Base-by-base conservation (phyloP, 2,329 filamentous ascomycete species). In the Monilinia laxa region DNA sequence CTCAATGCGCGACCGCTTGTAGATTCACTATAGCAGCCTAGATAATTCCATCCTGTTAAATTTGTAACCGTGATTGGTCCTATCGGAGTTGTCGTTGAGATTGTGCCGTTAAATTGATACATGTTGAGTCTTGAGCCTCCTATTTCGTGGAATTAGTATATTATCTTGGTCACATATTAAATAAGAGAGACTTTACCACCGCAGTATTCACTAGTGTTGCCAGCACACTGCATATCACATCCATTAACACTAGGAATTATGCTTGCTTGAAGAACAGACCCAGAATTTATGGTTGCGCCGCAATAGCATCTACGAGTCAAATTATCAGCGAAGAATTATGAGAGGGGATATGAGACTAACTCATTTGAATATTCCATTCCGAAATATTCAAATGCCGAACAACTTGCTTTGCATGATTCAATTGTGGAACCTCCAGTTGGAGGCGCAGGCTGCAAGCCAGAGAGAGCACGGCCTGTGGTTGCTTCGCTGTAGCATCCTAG, bases 401-500 rank as follows among this genome's bases (percentile, higher is more conserved):
- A 78, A 25, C 71, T 68, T 2, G 68, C 59, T 16, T 69, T 70
- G 62, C 77, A 79, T 10, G 68, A 70, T 56, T 77, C 73, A 16
- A 77, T 70, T 12, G 76, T 76, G 74, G 77, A 76, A 9, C 67
- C 64, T 45, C 69, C 69, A 47, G 66, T 65, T 14, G 35, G 49
- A n/a, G 35, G 35, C 20, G 47, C 51, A 5, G 60, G 68, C 18
- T 67, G 47, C 1, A 38, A 49, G 31, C 38, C 79, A 25, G 69
- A 67, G 7, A 85, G 77, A 5, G 83, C 82, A 18, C 83, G 79
- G 7, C 69, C 73, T 28, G 74, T 77, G n/a, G 76, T 76, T 9
- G 78, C 79, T 68, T 84, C 83, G 23, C 78, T 81, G 75, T 80
- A 80, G 74, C 83, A 85, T 62, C 79, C 79, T 31, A 81, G 75